phyloP scores from a whole-genome alignment of 1,284 basidiomycete species.

The Tilletiopsis washingtonensis region DNA sequence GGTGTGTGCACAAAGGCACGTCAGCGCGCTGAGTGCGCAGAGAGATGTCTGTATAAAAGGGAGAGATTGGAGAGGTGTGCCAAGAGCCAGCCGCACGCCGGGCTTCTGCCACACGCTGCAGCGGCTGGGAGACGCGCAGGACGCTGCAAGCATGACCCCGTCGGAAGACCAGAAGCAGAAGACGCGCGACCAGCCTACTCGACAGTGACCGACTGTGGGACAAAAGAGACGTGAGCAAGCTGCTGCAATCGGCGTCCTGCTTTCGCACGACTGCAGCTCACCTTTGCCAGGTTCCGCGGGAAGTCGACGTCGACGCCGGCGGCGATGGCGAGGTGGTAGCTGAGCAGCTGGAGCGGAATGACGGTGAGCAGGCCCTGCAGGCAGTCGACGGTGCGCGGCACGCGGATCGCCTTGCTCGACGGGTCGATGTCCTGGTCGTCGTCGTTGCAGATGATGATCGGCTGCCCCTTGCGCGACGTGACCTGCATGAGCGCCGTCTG shows the following conservation, averaged over 20 bases:
- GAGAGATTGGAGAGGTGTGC: too few relatives aligned
- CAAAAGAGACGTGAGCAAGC: too few relatives aligned
- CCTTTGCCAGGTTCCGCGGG: slow-evolving; percentile 80
- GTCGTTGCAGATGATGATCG: slow-evolving; percentile 90
- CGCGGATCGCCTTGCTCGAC: slow-evolving; percentile 71
- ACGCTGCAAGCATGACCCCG: too few relatives aligned
- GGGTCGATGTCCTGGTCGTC: slow-evolving; percentile 70
- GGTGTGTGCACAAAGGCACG: too few relatives aligned
- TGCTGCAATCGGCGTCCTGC: too few relatives aligned
- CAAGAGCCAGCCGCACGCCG: too few relatives aligned
- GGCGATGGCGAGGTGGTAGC: slow-evolving; percentile 90
- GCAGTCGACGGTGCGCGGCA: slow-evolving; percentile 75
- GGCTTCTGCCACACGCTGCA: too few relatives aligned
- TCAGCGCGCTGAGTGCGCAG: too few relatives aligned
- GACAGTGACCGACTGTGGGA: slow-evolving; percentile 12
- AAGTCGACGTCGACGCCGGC: slow-evolving; percentile 98
- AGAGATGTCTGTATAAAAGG: too few relatives aligned
- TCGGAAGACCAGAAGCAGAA: too few relatives aligned
- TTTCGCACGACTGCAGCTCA: too few relatives aligned
- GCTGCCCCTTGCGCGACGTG: slow-evolving; percentile 89
- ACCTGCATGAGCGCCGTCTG: slow-evolving; percentile 93
- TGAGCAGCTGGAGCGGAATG: slow-evolving; percentile 88
- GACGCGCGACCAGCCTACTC: slow-evolving; percentile 6
- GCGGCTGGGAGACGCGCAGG: too few relatives aligned
- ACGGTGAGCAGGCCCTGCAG: slow-evolving; percentile 95